Evolutionary conservation across 2,329 filamentous ascomycete species (phyloP).

Genomic region (Paecilomyces fulvus): DNA sequence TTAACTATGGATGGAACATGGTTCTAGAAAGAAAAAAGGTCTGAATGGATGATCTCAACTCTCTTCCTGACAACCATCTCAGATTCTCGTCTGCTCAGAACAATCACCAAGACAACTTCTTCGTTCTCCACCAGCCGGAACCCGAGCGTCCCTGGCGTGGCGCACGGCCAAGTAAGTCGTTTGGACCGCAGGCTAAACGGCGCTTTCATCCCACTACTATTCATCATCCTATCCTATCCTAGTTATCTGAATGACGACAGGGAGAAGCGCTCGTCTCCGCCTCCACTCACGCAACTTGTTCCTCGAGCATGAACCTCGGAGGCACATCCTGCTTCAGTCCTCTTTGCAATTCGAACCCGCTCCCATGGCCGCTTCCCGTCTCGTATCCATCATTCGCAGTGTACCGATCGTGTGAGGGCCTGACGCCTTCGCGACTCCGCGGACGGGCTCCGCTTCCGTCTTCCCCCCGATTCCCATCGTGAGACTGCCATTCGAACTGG

Average conservation of each 20-base stretch:
- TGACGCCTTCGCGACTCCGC: slow-evolving; percentile 4
- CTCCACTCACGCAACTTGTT: not conserved
- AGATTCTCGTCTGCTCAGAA: not conserved
- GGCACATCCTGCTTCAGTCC: not conserved
- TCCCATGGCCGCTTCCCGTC: not conserved
- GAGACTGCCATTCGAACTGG: slow-evolving; percentile 18
- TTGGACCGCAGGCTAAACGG: not conserved
- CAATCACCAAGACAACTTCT: not conserved
- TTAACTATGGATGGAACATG: not conserved
- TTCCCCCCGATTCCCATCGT: slow-evolving; percentile 7
- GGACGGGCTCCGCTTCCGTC: slow-evolving; percentile 18
- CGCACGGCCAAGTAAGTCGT: not conserved
- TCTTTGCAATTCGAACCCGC: not conserved
- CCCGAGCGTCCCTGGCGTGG: not conserved
- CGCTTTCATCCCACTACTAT: not conserved
- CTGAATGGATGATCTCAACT: not conserved
- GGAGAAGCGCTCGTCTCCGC: not conserved
- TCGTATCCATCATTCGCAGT: not conserved
- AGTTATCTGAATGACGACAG: not conserved
- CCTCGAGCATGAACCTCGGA: not conserved
- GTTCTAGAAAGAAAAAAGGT: not conserved
- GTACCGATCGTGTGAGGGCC: not conserved
- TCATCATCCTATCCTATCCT: not conserved
- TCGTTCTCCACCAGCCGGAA: not conserved
- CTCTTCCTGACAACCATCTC: not conserved